Conservation (phyloP, 2,329 filamentous ascomycete genomes). For the Diaporthe sp. region DNA sequence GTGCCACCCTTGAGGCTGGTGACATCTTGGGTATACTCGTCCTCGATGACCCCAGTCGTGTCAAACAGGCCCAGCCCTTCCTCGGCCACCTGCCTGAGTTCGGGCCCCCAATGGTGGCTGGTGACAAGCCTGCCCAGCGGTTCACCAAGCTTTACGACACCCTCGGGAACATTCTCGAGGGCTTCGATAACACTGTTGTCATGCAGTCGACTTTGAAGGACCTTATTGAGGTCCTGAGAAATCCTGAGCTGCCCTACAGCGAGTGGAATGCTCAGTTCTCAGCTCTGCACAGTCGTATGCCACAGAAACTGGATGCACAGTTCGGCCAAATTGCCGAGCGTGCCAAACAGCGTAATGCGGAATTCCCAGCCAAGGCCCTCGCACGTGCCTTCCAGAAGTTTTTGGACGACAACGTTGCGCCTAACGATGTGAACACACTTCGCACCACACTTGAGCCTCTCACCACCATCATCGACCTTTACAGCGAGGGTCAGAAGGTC, state of each 20-base stretch:
- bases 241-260: conserved; percentile 92
- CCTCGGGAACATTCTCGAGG: conserved; percentile 88
- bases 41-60: conserved; percentile 93
- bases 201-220: conserved; percentile 90
- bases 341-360: conserved; percentile 80
- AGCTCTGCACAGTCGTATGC: conserved; percentile 97
- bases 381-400: conserved; percentile 89
- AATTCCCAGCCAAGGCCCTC: conserved; percentile 93
- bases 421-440: conserved; percentile 80
- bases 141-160: conserved; percentile 84
- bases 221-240: conserved; percentile 89
- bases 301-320: conserved; percentile 87
- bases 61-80: conserved; percentile 97
- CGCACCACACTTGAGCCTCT: conserved; percentile 82
- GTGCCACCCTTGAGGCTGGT: conserved; percentile 96
- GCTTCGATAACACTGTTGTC: conserved; percentile 97
- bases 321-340: conserved; percentile 90
- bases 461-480: conserved; percentile 82
- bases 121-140: conserved; percentile 91
- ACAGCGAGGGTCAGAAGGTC: conserved; percentile 88
- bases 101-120: conserved; percentile 87
- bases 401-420: conserved; percentile 85
- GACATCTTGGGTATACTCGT: conserved; percentile 98
- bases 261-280: conserved; percentile 98
- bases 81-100: conserved; percentile 89